Conservation (phyloP, 2,329 filamentous ascomycete species). For the Onygenales sp. region DNA sequence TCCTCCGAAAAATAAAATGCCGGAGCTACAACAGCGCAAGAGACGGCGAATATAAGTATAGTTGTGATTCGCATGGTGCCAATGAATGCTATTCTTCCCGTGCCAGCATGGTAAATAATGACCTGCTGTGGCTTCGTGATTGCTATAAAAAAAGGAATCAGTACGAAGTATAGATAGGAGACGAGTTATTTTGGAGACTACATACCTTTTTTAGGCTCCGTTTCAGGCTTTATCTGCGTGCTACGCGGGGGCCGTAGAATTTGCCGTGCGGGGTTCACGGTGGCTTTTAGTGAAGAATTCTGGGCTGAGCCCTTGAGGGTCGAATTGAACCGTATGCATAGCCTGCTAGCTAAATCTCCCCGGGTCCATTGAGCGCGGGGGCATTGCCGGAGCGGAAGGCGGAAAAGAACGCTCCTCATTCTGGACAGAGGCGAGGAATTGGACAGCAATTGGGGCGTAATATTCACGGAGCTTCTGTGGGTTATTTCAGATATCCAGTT, state of each 20-base stretch:
- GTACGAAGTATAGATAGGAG: constrained; percentile 6
- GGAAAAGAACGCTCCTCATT: background rate
- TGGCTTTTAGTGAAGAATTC: constrained; percentile 7
- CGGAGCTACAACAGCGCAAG: constrained; percentile 55
- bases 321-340: constrained; percentile 4
- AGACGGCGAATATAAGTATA: constrained; percentile 59
- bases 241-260: constrained; percentile 10
- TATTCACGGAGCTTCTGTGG: background rate
- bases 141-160: constrained; percentile 14
- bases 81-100: constrained; percentile 55
- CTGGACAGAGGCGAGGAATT: background rate
- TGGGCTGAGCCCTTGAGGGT: constrained; percentile 14
- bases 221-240: constrained; percentile 10
- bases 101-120: constrained; percentile 68
- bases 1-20: constrained; percentile 39
- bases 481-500: too few species aligned
- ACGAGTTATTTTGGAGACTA: background rate
- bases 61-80: constrained; percentile 63
- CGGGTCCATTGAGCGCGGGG: background rate
- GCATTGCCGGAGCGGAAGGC: background rate
- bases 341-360: background rate
- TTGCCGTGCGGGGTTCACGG: constrained; percentile 8
- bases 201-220: constrained; percentile 2
- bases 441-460: background rate
- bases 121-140: constrained; percentile 34